Conservation (phyloP, 179 eudicot genomes). For the Beta lomatogona region DNA sequence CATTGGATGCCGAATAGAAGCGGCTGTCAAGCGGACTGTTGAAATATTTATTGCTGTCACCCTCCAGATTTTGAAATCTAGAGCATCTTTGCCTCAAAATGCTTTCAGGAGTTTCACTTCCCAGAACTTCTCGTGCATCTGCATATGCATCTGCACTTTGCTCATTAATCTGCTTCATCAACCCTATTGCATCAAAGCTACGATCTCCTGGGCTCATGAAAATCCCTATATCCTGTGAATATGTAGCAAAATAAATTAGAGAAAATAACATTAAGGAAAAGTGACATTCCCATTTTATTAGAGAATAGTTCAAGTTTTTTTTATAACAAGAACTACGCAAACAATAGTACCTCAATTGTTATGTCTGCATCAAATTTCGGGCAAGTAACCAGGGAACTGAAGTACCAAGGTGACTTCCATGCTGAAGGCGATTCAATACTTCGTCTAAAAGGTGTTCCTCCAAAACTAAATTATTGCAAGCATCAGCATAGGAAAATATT, state of each 20-base stretch:
- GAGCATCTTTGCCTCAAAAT: conserved; percentile 51
- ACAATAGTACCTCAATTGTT: conserved; percentile 64
- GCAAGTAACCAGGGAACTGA: conserved; percentile 67
- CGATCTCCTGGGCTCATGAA: conserved; percentile 78
- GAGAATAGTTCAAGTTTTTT: too few relatives aligned
- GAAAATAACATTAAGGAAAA: too few relatives aligned
- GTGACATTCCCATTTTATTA: too few relatives aligned
- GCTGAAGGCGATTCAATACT: conserved; percentile 96
- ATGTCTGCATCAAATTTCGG: conserved; percentile 81
- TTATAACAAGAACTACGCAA: not conserved
- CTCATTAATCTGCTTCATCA: conserved; percentile 87
- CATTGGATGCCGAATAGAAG: conserved; percentile 39
- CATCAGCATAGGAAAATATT: not conserved
- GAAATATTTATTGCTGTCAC: conserved; percentile 10
- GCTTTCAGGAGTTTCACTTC: conserved; percentile 83
- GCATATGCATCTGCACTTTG: conserved; percentile 84
- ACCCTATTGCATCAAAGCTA: conserved; percentile 84
- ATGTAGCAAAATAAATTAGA: conserved; percentile 2
- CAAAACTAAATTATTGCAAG: conserved; percentile 48
- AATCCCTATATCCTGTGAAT: conserved; percentile 71
- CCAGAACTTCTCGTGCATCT: conserved; percentile 86
- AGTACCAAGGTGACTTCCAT: conserved; percentile 97
- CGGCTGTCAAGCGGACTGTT: conserved; percentile 40
- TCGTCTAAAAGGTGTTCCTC: conserved; percentile 79
- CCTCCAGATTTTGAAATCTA: too few relatives aligned